Percentiles rank a stretch among this genome's conserved stretches.
phyloP scores from a whole-genome alignment of 768 basidiomycete genomes.

The Paxillus involutus region DNA sequence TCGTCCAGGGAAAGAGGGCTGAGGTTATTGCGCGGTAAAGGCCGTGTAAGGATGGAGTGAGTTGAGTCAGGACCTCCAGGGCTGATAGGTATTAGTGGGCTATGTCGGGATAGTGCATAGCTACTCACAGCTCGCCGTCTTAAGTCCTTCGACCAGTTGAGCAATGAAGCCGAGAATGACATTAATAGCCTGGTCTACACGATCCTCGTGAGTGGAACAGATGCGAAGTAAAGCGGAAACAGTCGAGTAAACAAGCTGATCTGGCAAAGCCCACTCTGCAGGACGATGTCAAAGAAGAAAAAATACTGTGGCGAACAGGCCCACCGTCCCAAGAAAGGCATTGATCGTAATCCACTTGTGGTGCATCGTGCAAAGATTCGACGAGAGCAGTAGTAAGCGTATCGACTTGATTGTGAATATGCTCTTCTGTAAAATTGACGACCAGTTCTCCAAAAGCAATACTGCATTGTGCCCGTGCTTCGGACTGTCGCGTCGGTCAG shows the following conservation, averaged over 20 bases:
- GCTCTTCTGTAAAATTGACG: constrained; percentile 55
- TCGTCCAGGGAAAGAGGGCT: constrained; percentile 72
- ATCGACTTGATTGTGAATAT: constrained; percentile 51
- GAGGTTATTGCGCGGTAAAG: constrained; percentile 84
- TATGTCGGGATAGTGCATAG: background rate
- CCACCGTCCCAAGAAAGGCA: constrained; percentile 81
- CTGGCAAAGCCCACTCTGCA: constrained; percentile 85
- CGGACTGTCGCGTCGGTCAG: constrained; percentile 45
- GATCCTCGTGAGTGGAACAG: constrained; percentile 50
- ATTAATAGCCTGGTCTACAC: constrained; percentile 49
- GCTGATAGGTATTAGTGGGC: constrained; percentile 39
- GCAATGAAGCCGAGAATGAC: constrained; percentile 64
- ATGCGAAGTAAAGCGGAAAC: constrained; percentile 74
- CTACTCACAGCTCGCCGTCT: constrained; percentile 52
- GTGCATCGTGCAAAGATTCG: constrained; percentile 69
- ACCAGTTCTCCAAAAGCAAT: constrained; percentile 83
- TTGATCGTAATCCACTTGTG: constrained; percentile 74
- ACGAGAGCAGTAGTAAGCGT: constrained; percentile 59
- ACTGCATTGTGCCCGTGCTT: constrained; percentile 73
- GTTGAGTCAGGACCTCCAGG: constrained; percentile 67
- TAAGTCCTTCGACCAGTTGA: constrained; percentile 55
- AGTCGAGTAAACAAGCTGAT: constrained; percentile 80
- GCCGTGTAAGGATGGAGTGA: constrained; percentile 82
- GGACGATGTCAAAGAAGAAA: background rate
- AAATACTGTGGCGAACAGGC: constrained; percentile 6